Evolutionary conservation across 192 early-diverging fungal species (phyloP).

Genomic region (Haplosporangium gracile): DNA sequence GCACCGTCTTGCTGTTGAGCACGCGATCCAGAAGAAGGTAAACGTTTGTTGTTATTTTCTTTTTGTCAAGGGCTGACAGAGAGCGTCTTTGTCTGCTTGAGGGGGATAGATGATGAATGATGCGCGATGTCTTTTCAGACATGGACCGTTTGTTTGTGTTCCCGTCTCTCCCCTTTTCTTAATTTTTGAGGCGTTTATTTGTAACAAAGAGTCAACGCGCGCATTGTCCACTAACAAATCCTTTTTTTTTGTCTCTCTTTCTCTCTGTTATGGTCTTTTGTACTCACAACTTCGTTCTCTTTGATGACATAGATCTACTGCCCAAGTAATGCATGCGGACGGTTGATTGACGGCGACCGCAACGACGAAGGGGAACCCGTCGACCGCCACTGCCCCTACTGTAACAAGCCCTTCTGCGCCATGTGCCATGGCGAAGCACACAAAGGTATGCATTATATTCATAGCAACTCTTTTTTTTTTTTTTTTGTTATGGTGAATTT

Average conservation of each 20-base stretch:
- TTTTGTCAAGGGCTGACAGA: neutral
- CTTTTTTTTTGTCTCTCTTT: neutral
- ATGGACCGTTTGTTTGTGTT: neutral
- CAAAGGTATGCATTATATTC: neutral
- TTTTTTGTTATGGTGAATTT: neutral
- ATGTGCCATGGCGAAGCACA: constrained; percentile 17
- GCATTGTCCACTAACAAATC: neutral
- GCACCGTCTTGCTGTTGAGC: constrained; percentile 29
- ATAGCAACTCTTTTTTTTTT: neutral
- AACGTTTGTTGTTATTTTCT: too few relatives aligned
- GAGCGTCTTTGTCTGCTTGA: neutral
- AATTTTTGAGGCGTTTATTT: neutral
- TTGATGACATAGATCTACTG: constrained; percentile 25
- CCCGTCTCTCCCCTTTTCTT: neutral
- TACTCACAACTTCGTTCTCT: neutral
- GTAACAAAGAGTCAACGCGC: neutral
- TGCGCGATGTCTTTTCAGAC: neutral
- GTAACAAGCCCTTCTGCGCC: constrained; percentile 15
- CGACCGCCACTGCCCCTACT: constrained; percentile 23
- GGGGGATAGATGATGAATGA: neutral
- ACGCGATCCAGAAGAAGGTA: constrained; percentile 36
- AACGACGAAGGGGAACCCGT: neutral
- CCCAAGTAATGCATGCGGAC: constrained; percentile 10
- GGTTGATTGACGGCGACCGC: constrained; percentile 14
- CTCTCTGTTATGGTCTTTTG: neutral